A percentile compares a stretch with the other conserved stretches of the same genome.
These are phyloP conservation scores for Artemisia tridentata DNA, from an alignment of 129 eudicot genomes.

Conservation along the genomic window DNA sequence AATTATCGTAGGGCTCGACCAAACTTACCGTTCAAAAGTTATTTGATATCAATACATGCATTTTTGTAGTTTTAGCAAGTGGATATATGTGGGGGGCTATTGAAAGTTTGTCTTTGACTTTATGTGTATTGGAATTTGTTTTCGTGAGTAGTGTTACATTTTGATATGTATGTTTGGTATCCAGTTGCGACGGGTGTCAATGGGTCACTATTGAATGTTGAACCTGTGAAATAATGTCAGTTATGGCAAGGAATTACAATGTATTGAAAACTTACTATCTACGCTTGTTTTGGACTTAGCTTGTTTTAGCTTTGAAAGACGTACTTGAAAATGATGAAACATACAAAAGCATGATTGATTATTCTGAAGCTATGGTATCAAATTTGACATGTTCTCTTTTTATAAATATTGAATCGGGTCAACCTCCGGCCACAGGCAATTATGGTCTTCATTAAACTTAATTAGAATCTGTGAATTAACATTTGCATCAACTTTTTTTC, in stretches of 20 bases:
- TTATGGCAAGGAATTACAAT: not conserved
- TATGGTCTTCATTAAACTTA: too few species aligned
- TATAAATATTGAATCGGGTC: too few species aligned
- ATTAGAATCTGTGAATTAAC: too few species aligned
- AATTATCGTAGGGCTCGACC: too few species aligned
- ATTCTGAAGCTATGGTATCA: too few species aligned
- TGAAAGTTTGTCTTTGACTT: not conserved
- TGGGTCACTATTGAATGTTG: slow-evolving; percentile 1
- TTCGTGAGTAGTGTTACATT: not conserved
- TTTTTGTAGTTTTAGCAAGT: slow-evolving; percentile 12
- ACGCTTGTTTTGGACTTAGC: not conserved
- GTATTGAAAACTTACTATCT: slow-evolving; percentile 9
- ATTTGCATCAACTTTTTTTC: too few species aligned
- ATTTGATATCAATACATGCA: not conserved
- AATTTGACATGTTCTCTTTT: too few species aligned
- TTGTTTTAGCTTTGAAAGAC: slow-evolving; percentile 13
- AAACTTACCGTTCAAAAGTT: too few species aligned
- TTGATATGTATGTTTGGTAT: slow-evolving; percentile 24
- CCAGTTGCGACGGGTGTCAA: slow-evolving; percentile 23
- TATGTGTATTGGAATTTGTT: slow-evolving; percentile 13
- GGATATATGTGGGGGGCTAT: slow-evolving; percentile 19
- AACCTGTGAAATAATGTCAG: not conserved
- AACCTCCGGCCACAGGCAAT: too few species aligned
- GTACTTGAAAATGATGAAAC: slow-evolving; percentile 25
- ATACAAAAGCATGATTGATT: too few species aligned